phyloP scores from a whole-genome alignment of 2,329 filamentous ascomycete species.

The Calonectria fujianensis region DNA sequence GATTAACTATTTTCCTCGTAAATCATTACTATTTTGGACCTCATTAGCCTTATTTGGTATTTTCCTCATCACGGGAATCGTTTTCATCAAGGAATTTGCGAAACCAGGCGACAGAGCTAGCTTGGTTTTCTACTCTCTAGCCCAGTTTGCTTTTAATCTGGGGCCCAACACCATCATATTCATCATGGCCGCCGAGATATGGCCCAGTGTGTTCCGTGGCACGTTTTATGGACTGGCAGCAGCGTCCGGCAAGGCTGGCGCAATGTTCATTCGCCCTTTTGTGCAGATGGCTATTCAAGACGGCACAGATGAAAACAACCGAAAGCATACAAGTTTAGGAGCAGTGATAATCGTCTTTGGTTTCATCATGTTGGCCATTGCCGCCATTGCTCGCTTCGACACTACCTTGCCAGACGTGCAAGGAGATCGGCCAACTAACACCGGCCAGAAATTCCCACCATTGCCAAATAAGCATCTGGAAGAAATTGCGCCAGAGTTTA shows the following conservation, averaged over 20 bases:
- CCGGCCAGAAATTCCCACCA: not conserved
- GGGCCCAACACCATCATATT: slow-evolving; percentile 58
- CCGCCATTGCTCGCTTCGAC: not conserved
- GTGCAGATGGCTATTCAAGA: slow-evolving; percentile 10
- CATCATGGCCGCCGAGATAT: slow-evolving; percentile 57
- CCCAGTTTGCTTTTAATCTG: slow-evolving; percentile 54
- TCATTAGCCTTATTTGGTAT: slow-evolving; percentile 17
- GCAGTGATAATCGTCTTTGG: slow-evolving; percentile 10
- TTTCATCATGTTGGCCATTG: slow-evolving; percentile 13
- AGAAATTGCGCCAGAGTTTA: slow-evolving; percentile 12
- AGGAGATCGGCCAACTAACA: not conserved
- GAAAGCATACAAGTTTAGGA: not conserved
- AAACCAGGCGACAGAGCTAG: not conserved
- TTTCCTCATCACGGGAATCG: slow-evolving; percentile 24
- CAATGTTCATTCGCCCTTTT: slow-evolving; percentile 50
- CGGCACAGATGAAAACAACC: not conserved
- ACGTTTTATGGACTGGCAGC: slow-evolving; percentile 58
- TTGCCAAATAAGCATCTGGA: slow-evolving; percentile 3
- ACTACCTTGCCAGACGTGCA: not conserved
- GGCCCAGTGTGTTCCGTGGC: slow-evolving; percentile 56
- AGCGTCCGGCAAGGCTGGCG: slow-evolving; percentile 56
- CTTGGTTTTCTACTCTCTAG: slow-evolving; percentile 23
- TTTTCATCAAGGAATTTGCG: slow-evolving; percentile 8
- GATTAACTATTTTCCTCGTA: slow-evolving; percentile 25
- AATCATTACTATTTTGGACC: slow-evolving; percentile 17